A percentile compares a stretch with the other conserved stretches of the same genome.
Conservation (phyloP, 208 protist species). For the Crithidia bombi region DNA sequence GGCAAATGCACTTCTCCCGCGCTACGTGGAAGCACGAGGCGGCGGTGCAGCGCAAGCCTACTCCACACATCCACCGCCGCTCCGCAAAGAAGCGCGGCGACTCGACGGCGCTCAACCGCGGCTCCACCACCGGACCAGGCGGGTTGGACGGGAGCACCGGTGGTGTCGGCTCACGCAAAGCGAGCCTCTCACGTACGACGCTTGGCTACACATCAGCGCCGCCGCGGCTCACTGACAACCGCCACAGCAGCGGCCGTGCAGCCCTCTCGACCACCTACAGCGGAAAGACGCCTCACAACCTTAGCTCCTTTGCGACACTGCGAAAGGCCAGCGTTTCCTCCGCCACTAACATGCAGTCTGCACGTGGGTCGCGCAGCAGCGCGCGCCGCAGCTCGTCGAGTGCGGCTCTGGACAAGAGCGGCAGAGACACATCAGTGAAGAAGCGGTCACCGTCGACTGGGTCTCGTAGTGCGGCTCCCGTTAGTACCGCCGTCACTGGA, state of each 20-base stretch:
- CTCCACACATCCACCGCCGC: conserved; percentile 32
- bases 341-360: conserved; percentile 3
- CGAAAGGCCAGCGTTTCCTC: conserved; percentile 21
- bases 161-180: not conserved
- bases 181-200: conserved; percentile 7
- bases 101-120: not conserved
- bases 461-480: not conserved
- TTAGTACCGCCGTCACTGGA: not conserved
- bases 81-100: not conserved
- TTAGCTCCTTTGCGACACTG: conserved; percentile 16
- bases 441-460: conserved; percentile 4
- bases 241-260: not conserved
- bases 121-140: not conserved
- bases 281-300: conserved; percentile 6
- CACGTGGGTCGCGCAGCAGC: conserved; percentile 7
- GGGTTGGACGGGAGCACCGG: not conserved
- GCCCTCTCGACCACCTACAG: conserved; percentile 14
- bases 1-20: conserved; percentile 6
- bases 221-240: not conserved
- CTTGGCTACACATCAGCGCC: conserved; percentile 16
- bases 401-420: conserved; percentile 1
- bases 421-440: conserved; percentile 6
- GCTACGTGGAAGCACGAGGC: conserved; percentile 39
- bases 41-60: conserved; percentile 45
- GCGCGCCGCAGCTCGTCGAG: conserved; percentile 3